Evolutionary conservation across 345 rosid species (phyloP), one percentile per base, ranked within the genome.

Genomic region (Rhizophora mangle): DNA sequence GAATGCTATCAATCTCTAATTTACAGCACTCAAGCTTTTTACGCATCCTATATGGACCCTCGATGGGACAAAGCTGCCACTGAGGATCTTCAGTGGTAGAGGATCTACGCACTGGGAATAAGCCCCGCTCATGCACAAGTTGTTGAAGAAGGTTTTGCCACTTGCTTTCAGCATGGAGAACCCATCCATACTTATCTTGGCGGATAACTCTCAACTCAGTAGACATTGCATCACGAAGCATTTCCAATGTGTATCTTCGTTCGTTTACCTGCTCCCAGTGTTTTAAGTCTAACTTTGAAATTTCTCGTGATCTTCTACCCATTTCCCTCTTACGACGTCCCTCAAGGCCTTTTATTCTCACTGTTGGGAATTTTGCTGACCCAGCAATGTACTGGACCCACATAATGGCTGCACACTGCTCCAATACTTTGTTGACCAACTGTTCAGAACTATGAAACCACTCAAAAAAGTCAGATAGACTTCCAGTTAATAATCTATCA

Each of bases 21-120:
- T 83, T 92, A 86, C 88, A 87, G 68, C 87, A 87, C 78, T 90
- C 98, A 74, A 96, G 97, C 86, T 92, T 96, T 79, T 96, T 96
- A 39, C 99, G 98, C 99, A 89, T 96, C 82, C 99, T 88, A 77
- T 96, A 96, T 20, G 99, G 98, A 70, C 99, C 98, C 87, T 96
- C 98, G 72, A 96, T 92, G 30, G 96, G 94, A 83, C 99, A 96
- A 79, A 96, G 99, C 87, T 90, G 98, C 99, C 99, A 96, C 68
- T 92, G 88, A 51, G 89, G 88, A 80, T 92, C 90, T 74, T 83
- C 91, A 73, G 74, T 70, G 46, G 64, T 72, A 74, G 80, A 73
- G 70, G 89, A 75, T 77, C 81, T 90, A 61, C 78, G 84, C 88
- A 92, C 78, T 32, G 99, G 97, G 69, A 96, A 88, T 80, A 92